A percentile compares a stretch with the other conserved stretches of the same genome.
These are phyloP conservation scores for Pseudogymnoascus sp. DNA, from an alignment of 2,329 filamentous ascomycete genomes.

Conservation along the genomic window DNA sequence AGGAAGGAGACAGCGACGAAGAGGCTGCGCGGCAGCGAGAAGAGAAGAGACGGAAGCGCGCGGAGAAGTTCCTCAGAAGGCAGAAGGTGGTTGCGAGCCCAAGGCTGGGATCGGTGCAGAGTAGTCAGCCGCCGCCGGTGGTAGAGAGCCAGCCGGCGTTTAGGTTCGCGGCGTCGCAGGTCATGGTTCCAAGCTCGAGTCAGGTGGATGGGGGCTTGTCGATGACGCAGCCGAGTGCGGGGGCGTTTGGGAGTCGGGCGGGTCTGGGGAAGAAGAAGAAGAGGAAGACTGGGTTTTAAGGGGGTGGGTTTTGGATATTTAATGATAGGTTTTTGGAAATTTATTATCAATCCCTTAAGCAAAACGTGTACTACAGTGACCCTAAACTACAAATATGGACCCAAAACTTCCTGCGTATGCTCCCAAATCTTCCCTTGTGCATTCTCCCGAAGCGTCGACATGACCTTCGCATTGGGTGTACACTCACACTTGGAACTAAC, in stretches of 20 bases:
- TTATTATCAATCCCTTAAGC: background rate
- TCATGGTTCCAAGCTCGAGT: background rate
- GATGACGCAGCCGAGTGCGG: slow-evolving; percentile 42
- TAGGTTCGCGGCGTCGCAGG: background rate
- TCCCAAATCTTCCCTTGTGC: slow-evolving; percentile 28
- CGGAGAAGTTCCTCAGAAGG: slow-evolving; percentile 26
- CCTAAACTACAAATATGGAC: slow-evolving; percentile 14
- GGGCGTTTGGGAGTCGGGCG: slow-evolving; percentile 39
- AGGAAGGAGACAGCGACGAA: slow-evolving; percentile 18
- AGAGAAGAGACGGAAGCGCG: slow-evolving; percentile 23
- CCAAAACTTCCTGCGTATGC: slow-evolving; percentile 30
- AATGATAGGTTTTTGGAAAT: background rate
- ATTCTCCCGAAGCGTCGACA: slow-evolving; percentile 27
- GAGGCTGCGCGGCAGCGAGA: slow-evolving; percentile 18
- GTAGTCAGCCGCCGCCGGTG: background rate
- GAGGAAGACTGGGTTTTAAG: slow-evolving; percentile 36
- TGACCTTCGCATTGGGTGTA: slow-evolving; percentile 27
- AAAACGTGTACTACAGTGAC: background rate
- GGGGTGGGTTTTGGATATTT: background rate
- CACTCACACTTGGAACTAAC: slow-evolving; percentile 30
- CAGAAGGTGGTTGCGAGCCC: slow-evolving; percentile 16
- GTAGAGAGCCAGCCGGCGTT: background rate
- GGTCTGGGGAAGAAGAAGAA: slow-evolving; percentile 36
- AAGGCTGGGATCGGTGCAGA: background rate
- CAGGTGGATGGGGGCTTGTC: slow-evolving; percentile 25